phyloP scores from a whole-genome alignment of 2,329 filamentous ascomycete genomes.

The Xylaria sp. region DNA sequence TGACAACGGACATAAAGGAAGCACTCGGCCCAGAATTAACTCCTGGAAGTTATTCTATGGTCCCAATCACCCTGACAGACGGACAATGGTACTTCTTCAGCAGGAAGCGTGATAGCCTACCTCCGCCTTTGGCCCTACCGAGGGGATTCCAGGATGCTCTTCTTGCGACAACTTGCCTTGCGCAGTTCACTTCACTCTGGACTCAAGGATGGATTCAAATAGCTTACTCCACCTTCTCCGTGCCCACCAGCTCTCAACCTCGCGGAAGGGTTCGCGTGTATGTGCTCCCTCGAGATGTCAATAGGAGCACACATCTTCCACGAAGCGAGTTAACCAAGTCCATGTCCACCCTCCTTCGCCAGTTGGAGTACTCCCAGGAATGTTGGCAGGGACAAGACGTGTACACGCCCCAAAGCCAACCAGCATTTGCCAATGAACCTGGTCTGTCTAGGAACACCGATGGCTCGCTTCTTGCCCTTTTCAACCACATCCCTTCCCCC shows the following conservation, averaged over 20 bases:
- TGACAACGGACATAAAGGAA: too few species aligned
- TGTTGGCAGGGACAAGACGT: conserved; percentile 65
- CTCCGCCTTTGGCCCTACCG: conserved; percentile 30
- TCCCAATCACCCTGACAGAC: conserved; percentile 33
- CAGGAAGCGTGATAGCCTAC: conserved; percentile 39
- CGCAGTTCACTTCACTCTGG: conserved; percentile 50
- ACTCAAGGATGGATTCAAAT: conserved; percentile 57
- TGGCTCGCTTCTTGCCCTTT: conserved; percentile 73
- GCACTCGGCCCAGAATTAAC: too few species aligned
- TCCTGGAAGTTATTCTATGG: not conserved
- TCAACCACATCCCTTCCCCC: conserved; percentile 79
- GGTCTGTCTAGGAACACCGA: conserved; percentile 52
- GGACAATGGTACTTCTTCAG: conserved; percentile 48
- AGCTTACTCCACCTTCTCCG: conserved; percentile 49
- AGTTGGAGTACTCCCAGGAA: conserved; percentile 65
- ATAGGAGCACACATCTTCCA: conserved; percentile 63
- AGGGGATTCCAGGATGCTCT: conserved; percentile 47
- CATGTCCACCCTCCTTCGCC: conserved; percentile 60
- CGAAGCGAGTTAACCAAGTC: conserved; percentile 58
- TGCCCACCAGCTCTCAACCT: conserved; percentile 26
- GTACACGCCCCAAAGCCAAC: conserved; percentile 29
- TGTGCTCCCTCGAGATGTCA: conserved; percentile 73
- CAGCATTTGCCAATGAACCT: conserved; percentile 45
- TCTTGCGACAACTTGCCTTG: conserved; percentile 44
- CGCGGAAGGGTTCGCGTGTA: conserved; percentile 64